These are phyloP conservation scores for Colletotrichum noveboracense DNA, from an alignment of 2,329 filamentous ascomycete genomes.

Conservation along the genomic window DNA sequence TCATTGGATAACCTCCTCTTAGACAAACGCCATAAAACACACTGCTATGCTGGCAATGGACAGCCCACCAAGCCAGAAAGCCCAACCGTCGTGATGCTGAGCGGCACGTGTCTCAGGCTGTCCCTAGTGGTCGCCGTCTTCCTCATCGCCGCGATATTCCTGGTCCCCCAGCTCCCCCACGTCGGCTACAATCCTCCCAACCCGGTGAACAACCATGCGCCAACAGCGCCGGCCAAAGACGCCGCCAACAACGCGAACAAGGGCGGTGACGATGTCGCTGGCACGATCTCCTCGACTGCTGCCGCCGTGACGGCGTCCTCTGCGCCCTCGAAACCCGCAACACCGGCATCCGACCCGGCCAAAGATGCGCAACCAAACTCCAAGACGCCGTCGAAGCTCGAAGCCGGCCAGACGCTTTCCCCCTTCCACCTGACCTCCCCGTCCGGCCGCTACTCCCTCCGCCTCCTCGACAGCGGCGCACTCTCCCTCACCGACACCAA, in stretches of 20 bases:
- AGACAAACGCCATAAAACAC: neutral
- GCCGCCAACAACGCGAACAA: neutral
- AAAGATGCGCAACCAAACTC: neutral
- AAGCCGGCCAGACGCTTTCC: conserved; percentile 8
- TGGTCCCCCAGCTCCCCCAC: conserved; percentile 14
- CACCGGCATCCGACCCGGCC: neutral
- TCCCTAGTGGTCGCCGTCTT: conserved; percentile 16
- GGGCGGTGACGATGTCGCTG: neutral
- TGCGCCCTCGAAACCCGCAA: neutral
- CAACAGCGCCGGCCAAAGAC: neutral
- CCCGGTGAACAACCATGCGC: neutral
- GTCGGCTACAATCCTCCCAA: neutral
- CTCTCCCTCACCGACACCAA: conserved; percentile 17
- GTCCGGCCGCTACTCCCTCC: conserved; percentile 15
- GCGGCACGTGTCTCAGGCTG: conserved; percentile 9
- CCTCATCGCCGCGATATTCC: conserved; percentile 15
- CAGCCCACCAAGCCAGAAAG: neutral
- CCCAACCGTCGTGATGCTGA: neutral
- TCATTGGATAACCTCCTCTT: neutral
- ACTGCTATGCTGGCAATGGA: neutral
- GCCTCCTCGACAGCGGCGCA: conserved; percentile 19
- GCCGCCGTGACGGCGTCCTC: neutral
- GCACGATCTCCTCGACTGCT: neutral
- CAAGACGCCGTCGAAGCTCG: neutral
- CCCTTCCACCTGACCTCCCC: conserved; percentile 21